phyloP scores from a whole-genome alignment of 495 filamentous ascomycete species.

The Aspergillus ellipticus region DNA sequence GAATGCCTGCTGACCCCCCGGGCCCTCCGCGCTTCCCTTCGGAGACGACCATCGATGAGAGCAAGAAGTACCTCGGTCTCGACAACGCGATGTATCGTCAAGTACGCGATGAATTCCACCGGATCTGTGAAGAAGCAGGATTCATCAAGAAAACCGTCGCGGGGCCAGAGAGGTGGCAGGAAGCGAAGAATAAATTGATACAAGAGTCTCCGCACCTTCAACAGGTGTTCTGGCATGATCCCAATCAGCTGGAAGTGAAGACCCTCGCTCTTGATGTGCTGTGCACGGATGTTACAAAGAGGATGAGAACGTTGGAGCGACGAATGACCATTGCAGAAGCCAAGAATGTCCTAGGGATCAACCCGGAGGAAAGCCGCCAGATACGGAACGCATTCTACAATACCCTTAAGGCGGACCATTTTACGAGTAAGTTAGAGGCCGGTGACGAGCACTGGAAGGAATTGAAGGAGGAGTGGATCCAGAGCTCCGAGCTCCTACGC shows the following conservation, averaged over 20 bases:
- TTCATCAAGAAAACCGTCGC: constrained; percentile 72
- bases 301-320: constrained; percentile 61
- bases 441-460: constrained; percentile 69
- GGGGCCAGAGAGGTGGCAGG: constrained; percentile 69
- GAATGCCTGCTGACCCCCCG: constrained; percentile 69
- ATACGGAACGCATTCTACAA: constrained; percentile 64
- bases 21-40: constrained; percentile 74
- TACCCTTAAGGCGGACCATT: constrained; percentile 63
- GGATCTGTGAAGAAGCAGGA: constrained; percentile 60
- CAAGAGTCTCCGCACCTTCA: constrained; percentile 63
- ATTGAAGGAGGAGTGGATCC: constrained; percentile 66
- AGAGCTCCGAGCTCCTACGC: constrained; percentile 52
- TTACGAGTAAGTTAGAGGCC: constrained; percentile 69
- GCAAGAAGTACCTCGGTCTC: constrained; percentile 64
- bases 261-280: constrained; percentile 71
- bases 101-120: constrained; percentile 63
- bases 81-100: constrained; percentile 59
- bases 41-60: constrained; percentile 77
- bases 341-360: constrained; percentile 67
- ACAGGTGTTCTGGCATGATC: constrained; percentile 54
- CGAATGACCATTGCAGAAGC: constrained; percentile 68
- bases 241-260: constrained; percentile 49
- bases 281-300: constrained; percentile 77
- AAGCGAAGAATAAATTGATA: constrained; percentile 64
- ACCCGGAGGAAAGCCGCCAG: constrained; percentile 65